These are phyloP conservation scores for Scortechinia acanthostroma DNA, from an alignment of 2,329 filamentous ascomycete genomes.

Conservation along the genomic window DNA sequence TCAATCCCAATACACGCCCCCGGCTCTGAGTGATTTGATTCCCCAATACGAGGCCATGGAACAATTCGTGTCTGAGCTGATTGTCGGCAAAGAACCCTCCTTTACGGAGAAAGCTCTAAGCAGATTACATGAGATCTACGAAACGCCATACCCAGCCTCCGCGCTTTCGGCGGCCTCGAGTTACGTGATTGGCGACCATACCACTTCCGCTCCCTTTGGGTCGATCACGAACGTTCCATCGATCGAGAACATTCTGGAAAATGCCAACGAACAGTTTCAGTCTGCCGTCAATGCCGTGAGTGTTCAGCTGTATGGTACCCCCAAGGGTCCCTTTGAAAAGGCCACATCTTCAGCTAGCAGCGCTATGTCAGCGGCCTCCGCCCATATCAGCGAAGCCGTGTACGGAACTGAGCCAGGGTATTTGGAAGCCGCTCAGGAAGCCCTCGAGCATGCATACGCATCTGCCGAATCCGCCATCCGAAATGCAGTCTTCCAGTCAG, in stretches of 20 bases:
- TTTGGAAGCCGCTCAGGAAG: background rate
- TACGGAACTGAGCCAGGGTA: background rate
- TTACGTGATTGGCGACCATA: background rate
- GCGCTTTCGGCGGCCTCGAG: background rate
- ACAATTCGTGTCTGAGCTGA: constrained; percentile 68
- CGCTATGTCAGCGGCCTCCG: background rate
- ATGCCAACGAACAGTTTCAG: background rate
- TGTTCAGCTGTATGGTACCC: background rate
- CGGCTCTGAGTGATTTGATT: constrained; percentile 47
- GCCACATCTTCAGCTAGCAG: background rate
- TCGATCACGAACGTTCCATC: background rate
- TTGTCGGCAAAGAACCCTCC: constrained; percentile 70
- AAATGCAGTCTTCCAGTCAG: background rate
- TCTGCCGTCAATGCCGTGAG: background rate
- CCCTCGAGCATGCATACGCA: background rate
- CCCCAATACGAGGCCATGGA: constrained; percentile 66
- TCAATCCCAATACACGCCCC: constrained; percentile 22
- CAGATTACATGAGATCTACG: background rate
- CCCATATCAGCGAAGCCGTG: background rate
- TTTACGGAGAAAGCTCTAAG: constrained; percentile 68
- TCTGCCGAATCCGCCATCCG: background rate
- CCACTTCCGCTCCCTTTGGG: background rate
- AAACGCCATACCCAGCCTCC: background rate
- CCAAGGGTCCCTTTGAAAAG: background rate
- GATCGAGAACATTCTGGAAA: background rate